Base-by-base conservation (phyloP, 129 eudicot species). In the Deinandra increscens region DNA sequence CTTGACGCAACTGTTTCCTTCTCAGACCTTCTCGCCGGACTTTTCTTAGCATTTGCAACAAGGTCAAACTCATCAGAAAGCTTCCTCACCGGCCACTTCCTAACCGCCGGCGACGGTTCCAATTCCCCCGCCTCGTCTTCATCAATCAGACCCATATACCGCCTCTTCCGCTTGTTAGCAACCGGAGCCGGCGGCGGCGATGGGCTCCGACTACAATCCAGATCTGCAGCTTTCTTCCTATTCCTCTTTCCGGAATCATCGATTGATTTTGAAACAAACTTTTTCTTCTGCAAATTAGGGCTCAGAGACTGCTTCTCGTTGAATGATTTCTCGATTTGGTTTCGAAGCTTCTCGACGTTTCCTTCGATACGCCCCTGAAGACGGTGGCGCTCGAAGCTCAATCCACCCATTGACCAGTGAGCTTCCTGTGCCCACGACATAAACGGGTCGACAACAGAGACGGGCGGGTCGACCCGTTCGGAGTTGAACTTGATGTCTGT, bases 351-450 rank as follows among this genome's bases (percentile, higher is more conserved):
- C n/a, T n/a, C n/a, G n/a, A n/a, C n/a, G n/a, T n/a, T n/a, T n/a
- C n/a, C n/a, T n/a, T n/a, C n/a, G n/a, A n/a, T n/a, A n/a, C n/a
- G n/a, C n/a, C n/a, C n/a, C n/a, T n/a, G n/a, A n/a, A n/a, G n/a
- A n/a, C n/a, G n/a, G n/a, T n/a, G n/a, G n/a, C n/a, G n/a, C n/a
- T n/a, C 69, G 69, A 74, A 18, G 78, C 84, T 83, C 5, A 87
- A 77, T 0, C 99, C 95, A 1, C 99, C 99, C 97, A 87, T 93
- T 46, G 95, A 89, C 99, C 97, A 89, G 62, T 89, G 99, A 5
- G 99, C 99, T 45, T 89, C 95, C 14, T 81, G 71, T 0, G 97
- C 95, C 98, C 98, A 93, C 37, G 85, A 71, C 81, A 93, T 67
- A 0, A 93, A 48, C 14, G 98, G 88, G 33, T 87, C 99, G 4